Conservation (phyloP, 1,284 basidiomycete genomes). For the Phellopilus nigrolimitatus region DNA sequence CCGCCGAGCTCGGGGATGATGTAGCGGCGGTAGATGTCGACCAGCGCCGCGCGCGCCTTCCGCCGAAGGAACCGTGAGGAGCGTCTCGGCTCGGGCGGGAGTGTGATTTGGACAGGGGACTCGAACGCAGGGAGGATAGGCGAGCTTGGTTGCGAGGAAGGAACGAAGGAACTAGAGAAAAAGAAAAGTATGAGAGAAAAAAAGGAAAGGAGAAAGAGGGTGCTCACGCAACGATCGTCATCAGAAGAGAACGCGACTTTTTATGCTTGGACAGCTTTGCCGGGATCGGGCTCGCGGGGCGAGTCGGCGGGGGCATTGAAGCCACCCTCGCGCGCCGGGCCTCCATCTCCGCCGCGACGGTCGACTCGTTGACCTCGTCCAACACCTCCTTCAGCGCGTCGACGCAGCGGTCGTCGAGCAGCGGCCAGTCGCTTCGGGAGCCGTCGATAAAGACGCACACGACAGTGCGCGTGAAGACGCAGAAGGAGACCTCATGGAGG, state of each 20-base stretch:
- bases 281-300: slow-evolving; percentile 16
- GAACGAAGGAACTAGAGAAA: slow-evolving; percentile 35
- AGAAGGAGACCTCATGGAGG: slow-evolving; percentile 55
- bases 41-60: slow-evolving; percentile 67
- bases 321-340: slow-evolving; percentile 29
- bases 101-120: slow-evolving; percentile 20
- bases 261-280: slow-evolving; percentile 35
- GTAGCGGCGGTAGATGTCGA: slow-evolving; percentile 70
- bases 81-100: slow-evolving; percentile 13
- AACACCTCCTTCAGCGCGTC: slow-evolving; percentile 45
- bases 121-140: slow-evolving; percentile 26
- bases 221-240: slow-evolving; percentile 60
- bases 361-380: slow-evolving; percentile 46
- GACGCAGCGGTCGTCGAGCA: slow-evolving; percentile 33
- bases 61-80: slow-evolving; percentile 43
- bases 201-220: background rate
- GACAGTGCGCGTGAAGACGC: slow-evolving; percentile 43
- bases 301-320: slow-evolving; percentile 21
- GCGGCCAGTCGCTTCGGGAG: slow-evolving; percentile 42
- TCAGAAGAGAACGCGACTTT: slow-evolving; percentile 60
- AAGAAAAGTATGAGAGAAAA: slow-evolving; percentile 12
- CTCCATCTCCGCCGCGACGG: slow-evolving; percentile 35
- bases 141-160: slow-evolving; percentile 25
- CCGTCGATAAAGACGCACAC: slow-evolving; percentile 56
- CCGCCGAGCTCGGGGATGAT: slow-evolving; percentile 45